These are phyloP conservation scores for Termitomyces sp. DNA, from an alignment of 768 basidiomycete genomes.

Conservation along the genomic window DNA sequence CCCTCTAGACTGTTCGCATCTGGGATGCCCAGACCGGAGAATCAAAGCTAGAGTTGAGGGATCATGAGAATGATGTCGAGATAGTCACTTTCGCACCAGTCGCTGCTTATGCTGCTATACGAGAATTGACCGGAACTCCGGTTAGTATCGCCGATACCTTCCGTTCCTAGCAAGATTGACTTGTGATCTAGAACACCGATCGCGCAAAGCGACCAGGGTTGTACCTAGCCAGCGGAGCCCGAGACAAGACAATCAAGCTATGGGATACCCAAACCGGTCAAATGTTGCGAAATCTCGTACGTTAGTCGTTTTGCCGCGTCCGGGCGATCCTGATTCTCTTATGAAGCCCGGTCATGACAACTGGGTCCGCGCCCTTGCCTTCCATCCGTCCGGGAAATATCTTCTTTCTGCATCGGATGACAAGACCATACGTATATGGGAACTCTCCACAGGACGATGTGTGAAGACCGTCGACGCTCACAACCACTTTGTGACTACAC, in stretches of 20 bases:
- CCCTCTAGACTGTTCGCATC: constrained; percentile 66
- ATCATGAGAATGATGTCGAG: constrained; percentile 87
- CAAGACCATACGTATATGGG: constrained; percentile 90
- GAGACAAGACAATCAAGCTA: constrained; percentile 89
- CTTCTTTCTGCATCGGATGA: constrained; percentile 92
- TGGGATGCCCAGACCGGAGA: constrained; percentile 75
- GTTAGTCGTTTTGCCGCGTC: constrained; percentile 21
- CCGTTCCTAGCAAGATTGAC: constrained; percentile 7
- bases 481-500: constrained; percentile 76
- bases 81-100: constrained; percentile 78
- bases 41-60: constrained; percentile 78
- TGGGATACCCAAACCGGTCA: constrained; percentile 89
- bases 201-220: constrained; percentile 47
- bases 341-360: constrained; percentile 77
- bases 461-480: constrained; percentile 88
- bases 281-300: constrained; percentile 71
- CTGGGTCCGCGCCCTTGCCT: constrained; percentile 85
- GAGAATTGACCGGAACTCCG: constrained; percentile 72
- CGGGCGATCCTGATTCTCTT: constrained; percentile 9
- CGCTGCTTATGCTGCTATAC: constrained; percentile 70
- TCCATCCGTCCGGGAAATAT: constrained; percentile 89
- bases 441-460: constrained; percentile 80
- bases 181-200: constrained; percentile 45
- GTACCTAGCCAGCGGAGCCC: constrained; percentile 78
- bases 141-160: constrained; percentile 36